Evolutionary conservation across 2,329 filamentous ascomycete species (phyloP), one percentile per base, ranked within the genome.

Genomic region (Pseudopithomyces chartarum): DNA sequence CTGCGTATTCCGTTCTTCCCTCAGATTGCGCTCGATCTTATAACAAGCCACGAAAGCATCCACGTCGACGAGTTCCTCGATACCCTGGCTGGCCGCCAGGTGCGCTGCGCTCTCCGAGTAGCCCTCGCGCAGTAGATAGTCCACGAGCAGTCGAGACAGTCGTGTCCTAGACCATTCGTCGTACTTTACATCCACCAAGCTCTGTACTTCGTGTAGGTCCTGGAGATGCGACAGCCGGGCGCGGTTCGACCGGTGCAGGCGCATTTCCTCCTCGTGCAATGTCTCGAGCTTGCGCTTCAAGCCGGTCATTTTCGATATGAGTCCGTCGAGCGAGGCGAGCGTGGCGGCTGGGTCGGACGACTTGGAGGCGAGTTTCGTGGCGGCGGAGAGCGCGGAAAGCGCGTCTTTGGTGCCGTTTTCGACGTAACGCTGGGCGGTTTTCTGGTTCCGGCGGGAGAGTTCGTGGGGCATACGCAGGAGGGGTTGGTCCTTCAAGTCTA

Each of bases 401-500:
- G 92, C 78, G 47, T 82, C 81, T 17, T 83, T 82, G 59, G 85
- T 86, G 65, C 90, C 87, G 71, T 88, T 89, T 72, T 94, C 90
- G 73, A 92, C 85, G 61, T 86, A 82, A 70, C 89, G 87, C 73
- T 92, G 90, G 42, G 90, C 90, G 3, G 89, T 87, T 69, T 96
- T 95, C 79, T 98, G 96, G 79, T 96, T 98, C 75, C 95, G 94
- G 54, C 92, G 90, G 20, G 96, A 88, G 55, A 97, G 89, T 74
- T 98, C 95, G 77, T 94, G 90, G 17, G 95, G 95, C 20, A 98
- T 87, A 33, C 93, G 92, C 64, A 99, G 87, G 63, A 98, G 90
- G 3, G 94, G 90, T 84, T 98, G 94, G 73, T 99, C 95, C 92
- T 94, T 63, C 6, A 34, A 6, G n/a, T 3, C 6, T 7, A 42